Evolutionary conservation across 805 yeast genomes (phyloP).

Genomic region (Spencermartinsiella europaea): DNA sequence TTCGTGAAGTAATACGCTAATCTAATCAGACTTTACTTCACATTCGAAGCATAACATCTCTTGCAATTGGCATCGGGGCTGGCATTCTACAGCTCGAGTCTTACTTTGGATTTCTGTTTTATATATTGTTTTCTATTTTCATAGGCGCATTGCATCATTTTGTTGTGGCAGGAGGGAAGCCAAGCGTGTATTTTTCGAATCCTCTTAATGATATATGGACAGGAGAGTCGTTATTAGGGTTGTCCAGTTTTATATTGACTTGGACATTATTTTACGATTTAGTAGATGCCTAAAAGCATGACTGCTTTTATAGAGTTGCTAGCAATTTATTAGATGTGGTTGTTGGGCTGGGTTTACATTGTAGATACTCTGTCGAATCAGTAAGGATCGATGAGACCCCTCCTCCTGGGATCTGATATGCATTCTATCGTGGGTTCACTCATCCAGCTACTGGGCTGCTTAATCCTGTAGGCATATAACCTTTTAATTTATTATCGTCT

Average conservation of each 20-base stretch:
- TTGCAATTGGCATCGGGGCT: slow-evolving; percentile 48
- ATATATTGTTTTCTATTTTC: slow-evolving; percentile 34
- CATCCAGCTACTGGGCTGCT: too few relatives aligned
- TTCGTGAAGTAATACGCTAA: not conserved
- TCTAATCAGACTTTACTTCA: slow-evolving; percentile 14
- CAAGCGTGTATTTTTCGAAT: slow-evolving; percentile 36
- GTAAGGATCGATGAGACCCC: too few relatives aligned
- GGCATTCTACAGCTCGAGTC: slow-evolving; percentile 53
- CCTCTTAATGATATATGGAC: slow-evolving; percentile 40
- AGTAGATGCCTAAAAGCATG: slow-evolving; percentile 30
- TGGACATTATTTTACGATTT: slow-evolving; percentile 54
- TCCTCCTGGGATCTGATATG: too few relatives aligned
- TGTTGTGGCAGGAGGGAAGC: slow-evolving; percentile 33
- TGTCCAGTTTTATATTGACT: slow-evolving; percentile 50
- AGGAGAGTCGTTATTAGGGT: slow-evolving; percentile 42
- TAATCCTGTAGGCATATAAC: too few relatives aligned
- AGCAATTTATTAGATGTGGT: too few relatives aligned
- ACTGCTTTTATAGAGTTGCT: too few relatives aligned
- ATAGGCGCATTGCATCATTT: slow-evolving; percentile 33
- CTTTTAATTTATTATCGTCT: too few relatives aligned
- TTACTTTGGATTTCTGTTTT: slow-evolving; percentile 43
- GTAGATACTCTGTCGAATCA: too few relatives aligned
- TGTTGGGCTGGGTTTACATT: too few relatives aligned
- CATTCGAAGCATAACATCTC: slow-evolving; percentile 44
- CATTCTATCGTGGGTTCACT: too few relatives aligned